phyloP scores from a whole-genome alignment of 2,329 filamentous ascomycete genomes.

The Beauveria asiatica region DNA sequence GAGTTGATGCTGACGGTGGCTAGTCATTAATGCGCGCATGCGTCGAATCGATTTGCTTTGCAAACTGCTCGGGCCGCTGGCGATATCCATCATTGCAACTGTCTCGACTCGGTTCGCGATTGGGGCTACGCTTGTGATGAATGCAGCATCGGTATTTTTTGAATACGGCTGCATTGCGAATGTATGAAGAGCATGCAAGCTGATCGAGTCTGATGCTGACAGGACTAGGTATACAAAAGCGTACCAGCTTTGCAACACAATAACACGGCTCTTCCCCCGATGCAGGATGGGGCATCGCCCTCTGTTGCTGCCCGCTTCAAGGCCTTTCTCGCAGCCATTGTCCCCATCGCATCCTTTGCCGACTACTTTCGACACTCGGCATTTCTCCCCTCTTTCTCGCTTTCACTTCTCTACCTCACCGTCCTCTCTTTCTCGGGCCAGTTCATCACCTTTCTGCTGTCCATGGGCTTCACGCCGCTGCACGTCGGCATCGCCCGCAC shows the following conservation, averaged over 20 bases:
- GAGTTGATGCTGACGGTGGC: slow-evolving; percentile 16
- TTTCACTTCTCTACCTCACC: slow-evolving; percentile 53
- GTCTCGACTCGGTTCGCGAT: slow-evolving; percentile 41
- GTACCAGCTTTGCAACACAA: slow-evolving; percentile 15
- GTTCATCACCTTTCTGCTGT: slow-evolving; percentile 56
- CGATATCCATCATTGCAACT: slow-evolving; percentile 44
- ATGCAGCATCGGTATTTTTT: slow-evolving; percentile 16
- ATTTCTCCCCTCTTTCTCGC: slow-evolving; percentile 52
- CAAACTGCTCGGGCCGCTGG: slow-evolving; percentile 48
- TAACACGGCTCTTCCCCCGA: background rate
- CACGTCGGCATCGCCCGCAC: slow-evolving; percentile 46
- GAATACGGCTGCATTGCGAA: slow-evolving; percentile 2
- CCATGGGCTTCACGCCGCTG: slow-evolving; percentile 41
- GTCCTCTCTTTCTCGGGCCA: slow-evolving; percentile 51
- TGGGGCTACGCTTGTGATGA: slow-evolving; percentile 39
- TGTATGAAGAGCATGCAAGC: background rate
- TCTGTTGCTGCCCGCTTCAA: background rate
- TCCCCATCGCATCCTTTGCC: slow-evolving; percentile 12
- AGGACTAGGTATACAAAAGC: slow-evolving; percentile 17
- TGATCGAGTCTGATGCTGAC: background rate
- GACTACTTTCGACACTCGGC: slow-evolving; percentile 46
- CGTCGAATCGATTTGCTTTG: slow-evolving; percentile 53
- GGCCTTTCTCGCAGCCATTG: slow-evolving; percentile 7
- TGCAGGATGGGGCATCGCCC: background rate
- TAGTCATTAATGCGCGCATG: slow-evolving; percentile 48